Evolutionary conservation across 1,284 basidiomycete genomes (phyloP).

Genomic region (Cerrena zonata): DNA sequence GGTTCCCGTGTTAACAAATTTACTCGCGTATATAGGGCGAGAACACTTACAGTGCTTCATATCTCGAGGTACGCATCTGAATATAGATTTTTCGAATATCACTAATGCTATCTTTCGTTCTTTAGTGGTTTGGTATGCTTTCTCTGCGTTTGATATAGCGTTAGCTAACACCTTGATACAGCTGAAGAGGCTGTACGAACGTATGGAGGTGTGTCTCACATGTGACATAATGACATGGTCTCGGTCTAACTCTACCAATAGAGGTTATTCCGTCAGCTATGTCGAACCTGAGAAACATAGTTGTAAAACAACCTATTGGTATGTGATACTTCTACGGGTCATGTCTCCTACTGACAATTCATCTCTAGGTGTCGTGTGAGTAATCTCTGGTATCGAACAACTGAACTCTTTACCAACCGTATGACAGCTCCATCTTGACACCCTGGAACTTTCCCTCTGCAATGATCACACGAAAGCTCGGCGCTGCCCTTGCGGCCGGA

Average conservation of each 20-base stretch:
- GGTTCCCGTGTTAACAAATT: slow-evolving; percentile 2
- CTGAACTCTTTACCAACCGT: not conserved
- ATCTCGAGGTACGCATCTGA: slow-evolving; percentile 59
- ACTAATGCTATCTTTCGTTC: slow-evolving; percentile 31
- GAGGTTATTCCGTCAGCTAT: slow-evolving; percentile 81
- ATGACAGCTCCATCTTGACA: slow-evolving; percentile 66
- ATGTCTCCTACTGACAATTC: not conserved
- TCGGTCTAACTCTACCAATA: slow-evolving; percentile 19
- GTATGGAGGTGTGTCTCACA: slow-evolving; percentile 59
- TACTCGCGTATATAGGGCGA: slow-evolving; percentile 52
- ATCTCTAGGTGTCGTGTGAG: slow-evolving; percentile 55
- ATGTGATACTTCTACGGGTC: slow-evolving; percentile 19
- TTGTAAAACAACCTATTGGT: slow-evolving; percentile 94
- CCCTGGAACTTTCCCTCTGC: slow-evolving; percentile 94
- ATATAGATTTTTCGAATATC: not conserved
- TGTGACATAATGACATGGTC: not conserved
- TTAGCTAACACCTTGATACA: slow-evolving; percentile 28
- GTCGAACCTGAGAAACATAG: slow-evolving; percentile 73
- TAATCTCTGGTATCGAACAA: slow-evolving; percentile 8
- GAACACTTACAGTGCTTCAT: slow-evolving; percentile 76
- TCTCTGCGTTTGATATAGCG: not conserved
- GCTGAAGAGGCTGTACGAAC: slow-evolving; percentile 85
- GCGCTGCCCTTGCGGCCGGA: slow-evolving; percentile 87
- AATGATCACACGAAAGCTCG: slow-evolving; percentile 88
- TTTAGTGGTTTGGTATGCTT: slow-evolving; percentile 70